Base-by-base conservation (phyloP, 768 basidiomycete species). In the Lentinula detonsa region DNA sequence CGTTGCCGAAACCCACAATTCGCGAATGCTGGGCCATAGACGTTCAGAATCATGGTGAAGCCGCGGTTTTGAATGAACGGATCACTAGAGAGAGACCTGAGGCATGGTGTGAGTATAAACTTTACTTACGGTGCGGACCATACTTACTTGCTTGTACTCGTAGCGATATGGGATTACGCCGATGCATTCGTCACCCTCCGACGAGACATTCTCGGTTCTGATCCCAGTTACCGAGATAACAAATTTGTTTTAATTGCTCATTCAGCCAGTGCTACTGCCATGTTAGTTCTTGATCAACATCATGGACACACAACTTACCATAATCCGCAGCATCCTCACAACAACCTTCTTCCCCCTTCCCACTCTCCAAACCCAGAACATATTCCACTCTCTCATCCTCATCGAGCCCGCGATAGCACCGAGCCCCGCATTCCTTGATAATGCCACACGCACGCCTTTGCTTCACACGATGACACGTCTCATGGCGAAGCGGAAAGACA, bases 211-310 rank as follows among this genome's bases (percentile, higher is more conserved):
- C 57, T 59, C 5, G 57, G 48, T 3, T n/a, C 43, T 21, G 18
- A 59, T 39, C 18, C 31, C 4, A 48, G 45, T 35, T 59, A 59
- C 18, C 43, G 34, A 23, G 35, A 59, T 21, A 50, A 48, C 57
- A 59, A 59, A 28, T 59, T 59, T 21, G 57, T 49, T 9, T 49
- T 59, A 34, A 28, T 59, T 8, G 57, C 57, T 35, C 57, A 59
- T 59, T 59, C 57, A 13, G 57, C 57, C 1, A 59, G 57, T 49
- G 46, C 57, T 59, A 48, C 45, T 49, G 57, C 43, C n/a, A 45
- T 28, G 57, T 59, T 23, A 46, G 57, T 28, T 43, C 6, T 48
- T 18, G 18, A 13, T 56, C 8, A 31, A 21, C 15, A 7, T 4
- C 18, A 18, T 28, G 13, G 4, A 52, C 5, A 5, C 4, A 18